Conservation (phyloP, 2,329 filamentous ascomycete species). For the Tolypocladium endophyticum region DNA sequence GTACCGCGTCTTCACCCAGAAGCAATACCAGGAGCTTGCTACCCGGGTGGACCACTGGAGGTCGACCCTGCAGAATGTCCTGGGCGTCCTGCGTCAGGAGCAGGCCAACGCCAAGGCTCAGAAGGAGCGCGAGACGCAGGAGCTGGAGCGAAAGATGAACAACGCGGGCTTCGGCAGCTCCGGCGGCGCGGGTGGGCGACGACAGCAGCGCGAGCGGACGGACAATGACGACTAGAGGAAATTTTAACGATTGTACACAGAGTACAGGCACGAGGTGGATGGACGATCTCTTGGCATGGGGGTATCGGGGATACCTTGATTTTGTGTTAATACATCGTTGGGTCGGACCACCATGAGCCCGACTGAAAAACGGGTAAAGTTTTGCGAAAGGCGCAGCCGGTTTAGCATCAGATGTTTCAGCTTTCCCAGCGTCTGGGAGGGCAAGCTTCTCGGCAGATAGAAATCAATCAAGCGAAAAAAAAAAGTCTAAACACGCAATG, state of each 20-base stretch:
- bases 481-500: neutral
- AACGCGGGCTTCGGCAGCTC: slow-evolving; percentile 26
- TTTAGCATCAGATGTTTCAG: slow-evolving; percentile 22
- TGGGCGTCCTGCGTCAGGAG: slow-evolving; percentile 68
- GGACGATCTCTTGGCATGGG: slow-evolving; percentile 7
- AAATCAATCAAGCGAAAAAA: slow-evolving; percentile 1
- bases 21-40: slow-evolving; percentile 94
- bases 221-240: slow-evolving; percentile 44
- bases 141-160: slow-evolving; percentile 57
- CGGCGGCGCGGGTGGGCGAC: slow-evolving; percentile 17
- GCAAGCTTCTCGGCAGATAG: slow-evolving; percentile 4
- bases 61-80: slow-evolving; percentile 66
- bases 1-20: slow-evolving; percentile 93
- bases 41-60: slow-evolving; percentile 88
- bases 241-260: neutral
- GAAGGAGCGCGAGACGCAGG: slow-evolving; percentile 66
- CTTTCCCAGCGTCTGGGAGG: slow-evolving; percentile 5
- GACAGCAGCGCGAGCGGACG: slow-evolving; percentile 34
- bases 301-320: slow-evolving; percentile 11
- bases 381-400: slow-evolving; percentile 26
- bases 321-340: slow-evolving; percentile 21
- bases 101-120: slow-evolving; percentile 68
- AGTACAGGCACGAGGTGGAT: slow-evolving; percentile 4
- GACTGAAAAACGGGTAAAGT: slow-evolving; percentile 15
- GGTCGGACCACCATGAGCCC: slow-evolving; percentile 6